Evolutionary conservation across 305 asterid genomes (phyloP), one percentile per base, ranked within the genome.

Genomic region (Solanum aculeatissimum): DNA sequence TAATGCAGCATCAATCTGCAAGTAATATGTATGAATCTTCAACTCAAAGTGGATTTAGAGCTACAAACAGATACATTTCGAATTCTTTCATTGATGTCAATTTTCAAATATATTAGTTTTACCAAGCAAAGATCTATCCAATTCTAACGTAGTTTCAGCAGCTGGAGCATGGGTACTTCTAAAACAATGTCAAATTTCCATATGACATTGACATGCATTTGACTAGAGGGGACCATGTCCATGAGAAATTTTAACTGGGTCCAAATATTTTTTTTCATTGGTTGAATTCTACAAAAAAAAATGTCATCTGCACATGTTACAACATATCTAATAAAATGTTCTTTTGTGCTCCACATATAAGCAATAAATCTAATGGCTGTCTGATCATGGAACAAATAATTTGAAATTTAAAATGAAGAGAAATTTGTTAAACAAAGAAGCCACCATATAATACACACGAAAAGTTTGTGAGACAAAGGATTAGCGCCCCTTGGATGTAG

Each of bases 1-100:
- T 66, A 96, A 83, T 54, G 97, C 94, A 88, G 87, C 91, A 90
- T 96, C 97, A 74, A 95, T 95, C 81, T 75, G 62, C 43, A 25
- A 75, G 81, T 47, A 75, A 25, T 45, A 75, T 74, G 16, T 23
- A 47, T 74, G 38, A 19, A 74, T 74, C 81, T 23, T 74, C 9
- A 74, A 45, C n/a, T 72, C 54, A 43, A 70, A 21, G 21, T 72
- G 55, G 55, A 40, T 71, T 13, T 42, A 43, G 1, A 12, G 80
- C 38, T 21, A 43, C 57, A 71, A 45, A 72, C 9, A 23, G 35
- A 72, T 72, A 72, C 80, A 25, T 45, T 68, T 74, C 42, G 81
- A 74, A 47, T 74, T 74, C 81, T 7, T 74, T 74, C 40, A 66
- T 29, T 66, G 45, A 29, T 32, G 74, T 66, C 81, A 74, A 25